Percentiles rank a stretch among this genome's conserved stretches.
These are phyloP conservation scores for Alisma plantagoaquatica DNA, from an alignment of 106 monocot genomes.

Conservation along the genomic window DNA sequence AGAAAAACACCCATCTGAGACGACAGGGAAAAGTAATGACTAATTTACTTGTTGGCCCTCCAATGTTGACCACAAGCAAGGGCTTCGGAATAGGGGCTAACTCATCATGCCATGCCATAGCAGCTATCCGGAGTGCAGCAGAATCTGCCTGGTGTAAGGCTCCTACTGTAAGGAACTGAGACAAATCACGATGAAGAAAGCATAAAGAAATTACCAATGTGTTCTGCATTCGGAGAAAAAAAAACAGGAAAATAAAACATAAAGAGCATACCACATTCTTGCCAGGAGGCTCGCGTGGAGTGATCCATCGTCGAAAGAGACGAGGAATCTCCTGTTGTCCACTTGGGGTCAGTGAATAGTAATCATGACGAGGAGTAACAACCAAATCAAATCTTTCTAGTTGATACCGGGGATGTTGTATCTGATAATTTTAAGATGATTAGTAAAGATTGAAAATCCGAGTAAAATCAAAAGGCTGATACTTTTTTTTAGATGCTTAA, in stretches of 20 bases:
- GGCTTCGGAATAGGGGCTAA: conserved; percentile 91
- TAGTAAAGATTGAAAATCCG: too few relatives aligned
- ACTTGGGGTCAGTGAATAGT: conserved; percentile 71
- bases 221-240: too few relatives aligned
- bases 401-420: conserved; percentile 87
- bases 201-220: too few relatives aligned
- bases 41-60: conserved; percentile 85
- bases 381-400: conserved; percentile 86
- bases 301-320: conserved; percentile 63
- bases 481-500: too few relatives aligned
- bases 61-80: conserved; percentile 88
- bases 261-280: conserved; percentile 70
- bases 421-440: conserved; percentile 34
- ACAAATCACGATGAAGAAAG: too few relatives aligned
- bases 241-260: background rate
- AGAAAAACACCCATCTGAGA: too few relatives aligned
- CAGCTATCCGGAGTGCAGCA: conserved; percentile 63
- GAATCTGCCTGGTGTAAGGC: conserved; percentile 91
- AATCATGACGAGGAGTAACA: conserved; percentile 91
- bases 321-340: conserved; percentile 82
- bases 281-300: conserved; percentile 80
- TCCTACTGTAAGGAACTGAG: conserved; percentile 78
- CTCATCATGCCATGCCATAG: conserved; percentile 85
- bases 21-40: background rate
- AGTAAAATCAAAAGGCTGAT: too few relatives aligned